These are phyloP conservation scores for Plectosphaerella plurivora DNA, from an alignment of 2,329 filamentous ascomycete genomes.

Conservation along the genomic window DNA sequence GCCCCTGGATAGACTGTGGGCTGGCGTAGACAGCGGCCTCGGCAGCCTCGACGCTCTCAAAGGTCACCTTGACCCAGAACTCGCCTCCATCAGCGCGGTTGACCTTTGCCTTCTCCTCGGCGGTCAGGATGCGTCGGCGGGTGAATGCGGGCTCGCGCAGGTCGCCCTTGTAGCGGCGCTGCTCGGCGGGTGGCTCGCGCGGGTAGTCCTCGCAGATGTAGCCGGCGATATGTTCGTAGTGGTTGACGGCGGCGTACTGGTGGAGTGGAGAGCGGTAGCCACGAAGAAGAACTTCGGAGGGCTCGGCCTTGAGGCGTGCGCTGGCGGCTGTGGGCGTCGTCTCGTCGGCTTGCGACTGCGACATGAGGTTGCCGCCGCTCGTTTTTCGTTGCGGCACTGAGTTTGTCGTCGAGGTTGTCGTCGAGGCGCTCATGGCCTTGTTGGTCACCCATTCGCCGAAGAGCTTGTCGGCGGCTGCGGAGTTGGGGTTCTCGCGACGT, in stretches of 20 bases:
- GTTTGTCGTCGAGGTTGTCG: slow-evolving; percentile 15
- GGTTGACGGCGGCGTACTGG: slow-evolving; percentile 83
- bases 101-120: slow-evolving; percentile 72
- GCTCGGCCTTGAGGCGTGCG: slow-evolving; percentile 30
- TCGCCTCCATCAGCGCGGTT: slow-evolving; percentile 77
- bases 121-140: slow-evolving; percentile 59
- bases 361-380: slow-evolving; percentile 24
- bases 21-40: slow-evolving; percentile 66
- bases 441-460: slow-evolving; percentile 55
- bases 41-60: slow-evolving; percentile 68
- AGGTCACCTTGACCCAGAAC: slow-evolving; percentile 89
- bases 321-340: slow-evolving; percentile 22
- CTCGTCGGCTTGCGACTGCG: slow-evolving; percentile 22
- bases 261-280: slow-evolving; percentile 65
- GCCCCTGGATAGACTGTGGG: slow-evolving; percentile 66
- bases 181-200: slow-evolving; percentile 70
- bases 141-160: slow-evolving; percentile 69
- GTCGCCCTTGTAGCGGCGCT: slow-evolving; percentile 68
- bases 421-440: slow-evolving; percentile 30
- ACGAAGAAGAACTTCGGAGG: slow-evolving; percentile 76
- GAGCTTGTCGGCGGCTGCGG: slow-evolving; percentile 56
- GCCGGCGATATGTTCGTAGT: slow-evolving; percentile 83
- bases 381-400: slow-evolving; percentile 26
- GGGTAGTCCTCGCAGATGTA: slow-evolving; percentile 91
- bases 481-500: slow-evolving; percentile 56